Evolutionary conservation across 495 filamentous ascomycete genomes (phyloP), one percentile per base, ranked within the genome.

Genomic region (Hypoxylon crocopeplum): DNA sequence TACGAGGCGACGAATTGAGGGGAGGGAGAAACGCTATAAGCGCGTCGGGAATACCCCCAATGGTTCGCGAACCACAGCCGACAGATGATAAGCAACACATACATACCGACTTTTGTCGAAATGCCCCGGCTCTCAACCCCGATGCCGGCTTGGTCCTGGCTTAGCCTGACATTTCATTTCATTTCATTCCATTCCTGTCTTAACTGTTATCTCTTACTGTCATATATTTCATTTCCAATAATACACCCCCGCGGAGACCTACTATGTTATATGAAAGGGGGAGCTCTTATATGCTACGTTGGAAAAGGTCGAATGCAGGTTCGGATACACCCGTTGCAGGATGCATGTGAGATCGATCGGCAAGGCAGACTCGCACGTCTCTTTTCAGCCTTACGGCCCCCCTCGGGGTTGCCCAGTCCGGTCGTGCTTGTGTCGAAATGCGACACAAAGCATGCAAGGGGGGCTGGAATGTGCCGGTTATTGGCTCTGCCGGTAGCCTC

Each of bases 61-160:
- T 47, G 60, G 60, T 54, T 39, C 60, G 60, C 60, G 60, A 46
- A 54, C 60, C 12, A 48, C 24, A 22, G 44, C 60, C 44, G 37
- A 40, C 59, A 42, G 13, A 52, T 48, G 42, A 58, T 42, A 25
- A 16, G 38, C 49, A 34, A 20, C 25, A 34, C 32, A 6, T 34
- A 34, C 5, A 6, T 34, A n/a, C 25, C 25, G 25, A 29, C 25
- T 29, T 29, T 5, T 5, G 5, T 29, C 25, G 5, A 29, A 29
- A 29, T 5, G 5, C 25, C 25, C 25, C 10, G 25, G 10, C 10
- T 10, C 10, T 29, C 25, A 5, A 10, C 25, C 25, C 25, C 25
- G 10, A 29, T 5, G 25, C 25, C 10, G 25, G 25, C 25, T 10
- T 29, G 5, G 25, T 5, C 25, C 10, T 29, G 10, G 10, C 10